Evolutionary conservation across 352 stramenopile genomes (phyloP).

Genomic region (Phytophthora capsici): DNA sequence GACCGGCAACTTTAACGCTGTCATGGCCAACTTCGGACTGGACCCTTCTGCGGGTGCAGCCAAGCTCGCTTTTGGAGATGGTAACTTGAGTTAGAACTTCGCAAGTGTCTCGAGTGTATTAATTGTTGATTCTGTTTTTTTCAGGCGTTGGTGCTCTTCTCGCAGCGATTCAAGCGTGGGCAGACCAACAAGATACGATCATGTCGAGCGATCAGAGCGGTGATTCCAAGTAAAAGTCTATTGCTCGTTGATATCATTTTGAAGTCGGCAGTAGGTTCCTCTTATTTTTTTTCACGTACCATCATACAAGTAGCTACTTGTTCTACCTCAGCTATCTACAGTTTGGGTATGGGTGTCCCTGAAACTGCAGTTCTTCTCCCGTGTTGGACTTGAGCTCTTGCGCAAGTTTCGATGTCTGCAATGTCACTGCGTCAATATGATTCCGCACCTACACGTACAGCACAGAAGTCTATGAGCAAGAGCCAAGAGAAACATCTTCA

Average conservation of each 20-base stretch:
- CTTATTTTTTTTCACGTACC: background rate
- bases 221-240: slow-evolving; percentile 19
- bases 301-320: background rate
- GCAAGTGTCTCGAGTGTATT: too few relatives aligned
- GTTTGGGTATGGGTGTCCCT: slow-evolving; percentile 56
- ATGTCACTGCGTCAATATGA: slow-evolving; percentile 51
- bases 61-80: slow-evolving; percentile 86
- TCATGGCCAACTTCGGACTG: slow-evolving; percentile 92
- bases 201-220: slow-evolving; percentile 40
- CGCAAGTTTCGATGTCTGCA: slow-evolving; percentile 45
- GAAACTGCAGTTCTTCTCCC: slow-evolving; percentile 71
- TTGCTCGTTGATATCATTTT: background rate
- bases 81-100: slow-evolving; percentile 37
- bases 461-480: background rate
- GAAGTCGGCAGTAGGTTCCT: background rate
- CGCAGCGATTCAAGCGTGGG: slow-evolving; percentile 80
- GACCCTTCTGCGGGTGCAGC: slow-evolving; percentile 74
- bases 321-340: slow-evolving; percentile 9
- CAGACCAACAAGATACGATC: slow-evolving; percentile 56
- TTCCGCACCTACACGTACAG: slow-evolving; percentile 56
- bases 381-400: slow-evolving; percentile 54
- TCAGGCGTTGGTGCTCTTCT: slow-evolving; percentile 80
- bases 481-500: background rate
- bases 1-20: slow-evolving; percentile 90
- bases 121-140: background rate